Evolutionary conservation across 2,329 filamentous ascomycete species (phyloP), one percentile per base, ranked within the genome.

Genomic region (Zasmidium cellare): DNA sequence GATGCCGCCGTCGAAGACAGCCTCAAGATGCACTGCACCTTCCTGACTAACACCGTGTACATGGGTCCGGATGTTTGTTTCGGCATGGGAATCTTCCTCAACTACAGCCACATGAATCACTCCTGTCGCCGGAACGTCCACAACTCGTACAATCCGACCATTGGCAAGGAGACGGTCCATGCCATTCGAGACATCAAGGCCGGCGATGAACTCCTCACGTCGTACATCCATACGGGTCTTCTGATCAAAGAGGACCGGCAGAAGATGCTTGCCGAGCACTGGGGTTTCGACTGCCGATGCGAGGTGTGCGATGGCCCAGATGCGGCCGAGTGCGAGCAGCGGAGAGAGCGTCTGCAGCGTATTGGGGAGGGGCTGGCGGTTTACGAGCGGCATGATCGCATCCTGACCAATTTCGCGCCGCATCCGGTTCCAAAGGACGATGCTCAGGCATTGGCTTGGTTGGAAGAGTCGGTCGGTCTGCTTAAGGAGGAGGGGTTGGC

Each of bases 101-200:
- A 31, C 3, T 55, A 55, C 55, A 60, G 57, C 50, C 62, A 65
- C 45, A 24, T 69, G 44, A 69, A 69, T 35, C 67, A 69, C 54
- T 66, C 63, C 16, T 69, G 67, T 52, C 52, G 58, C 5, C 60
- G 64, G 1, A 69, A 68, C 48, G 56, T 63, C 16, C 46, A 60
- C 47, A 51, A 58, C 47, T 54, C 45, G 24, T 66, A 49, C 56
- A 65, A 67, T 35, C 50, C 58, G 1, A 58, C 51, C 5, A 24
- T 59, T 3, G 14, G 54, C 12, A 60, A 56, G 46, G 35, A 57
- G 24, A 67, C 65, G 2, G 64, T 71, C 18, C 64, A 72, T 51
- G 66, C 69, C 2, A 56, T 67, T 9, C 59, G 62, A n/a, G 65
- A 70, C 51, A 70, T 72, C 48, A 25, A 57, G 16, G 56, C 62